phyloP scores from a whole-genome alignment of 2,329 filamentous ascomycete species.

The Talaromyces sp. region DNA sequence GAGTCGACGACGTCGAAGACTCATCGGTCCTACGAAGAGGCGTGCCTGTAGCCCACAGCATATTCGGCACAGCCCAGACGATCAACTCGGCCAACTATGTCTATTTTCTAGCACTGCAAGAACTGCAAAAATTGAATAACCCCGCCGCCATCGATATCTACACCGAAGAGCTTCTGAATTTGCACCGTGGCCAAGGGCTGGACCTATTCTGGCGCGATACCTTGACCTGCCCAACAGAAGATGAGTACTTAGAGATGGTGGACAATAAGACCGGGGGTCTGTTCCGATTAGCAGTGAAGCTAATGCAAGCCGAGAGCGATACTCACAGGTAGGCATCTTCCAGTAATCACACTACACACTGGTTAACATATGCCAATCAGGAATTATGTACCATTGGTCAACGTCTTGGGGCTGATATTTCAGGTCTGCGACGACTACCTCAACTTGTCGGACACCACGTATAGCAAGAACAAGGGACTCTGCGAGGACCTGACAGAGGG shows the following conservation, averaged over 20 bases:
- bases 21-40: constrained; percentile 45
- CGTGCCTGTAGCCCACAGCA: constrained; percentile 45
- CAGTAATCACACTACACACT: neutral
- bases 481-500: constrained; percentile 95
- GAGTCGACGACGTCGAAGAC: constrained; percentile 50
- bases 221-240: constrained; percentile 41
- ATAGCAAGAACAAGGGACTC: constrained; percentile 84
- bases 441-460: constrained; percentile 69
- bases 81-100: constrained; percentile 51
- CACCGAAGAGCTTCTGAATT: constrained; percentile 42
- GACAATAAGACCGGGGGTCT: constrained; percentile 47
- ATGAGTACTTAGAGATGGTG: constrained; percentile 48
- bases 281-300: constrained; percentile 41
- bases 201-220: constrained; percentile 48
- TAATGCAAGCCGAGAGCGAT: constrained; percentile 42
- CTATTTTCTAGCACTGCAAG: constrained; percentile 43
- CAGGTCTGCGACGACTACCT: constrained; percentile 69
- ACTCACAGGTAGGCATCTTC: constrained; percentile 21
- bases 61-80: constrained; percentile 48
- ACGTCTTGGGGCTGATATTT: constrained; percentile 42
- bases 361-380: constrained; percentile 13
- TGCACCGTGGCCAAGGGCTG: constrained; percentile 46
- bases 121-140: constrained; percentile 37
- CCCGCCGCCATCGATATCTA: constrained; percentile 40
- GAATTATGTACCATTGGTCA: constrained; percentile 63